These are phyloP conservation scores for Terfezia boudieri DNA, from an alignment of 495 filamentous ascomycete genomes.

Conservation along the genomic window DNA sequence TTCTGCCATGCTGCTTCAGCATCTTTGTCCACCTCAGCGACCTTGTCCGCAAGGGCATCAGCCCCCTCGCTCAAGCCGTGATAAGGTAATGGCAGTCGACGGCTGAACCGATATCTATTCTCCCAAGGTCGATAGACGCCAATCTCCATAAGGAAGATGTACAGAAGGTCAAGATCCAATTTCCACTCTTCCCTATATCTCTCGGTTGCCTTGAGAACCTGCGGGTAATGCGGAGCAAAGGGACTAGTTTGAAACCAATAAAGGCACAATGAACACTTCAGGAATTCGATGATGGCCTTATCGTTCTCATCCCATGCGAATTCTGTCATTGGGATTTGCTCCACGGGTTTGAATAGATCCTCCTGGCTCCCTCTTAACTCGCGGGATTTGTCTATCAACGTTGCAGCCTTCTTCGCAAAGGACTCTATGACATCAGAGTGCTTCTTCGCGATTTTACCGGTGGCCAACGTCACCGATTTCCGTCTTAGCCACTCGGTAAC, in stretches of 20 bases:
- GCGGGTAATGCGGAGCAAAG: slow-evolving; percentile 38
- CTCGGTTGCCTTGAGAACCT: slow-evolving; percentile 47
- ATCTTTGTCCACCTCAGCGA: slow-evolving; percentile 16
- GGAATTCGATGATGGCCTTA: slow-evolving; percentile 39
- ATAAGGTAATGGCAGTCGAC: slow-evolving; percentile 39
- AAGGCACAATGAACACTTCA: slow-evolving; percentile 44
- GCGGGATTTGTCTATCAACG: slow-evolving; percentile 44
- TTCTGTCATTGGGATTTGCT: slow-evolving; percentile 22
- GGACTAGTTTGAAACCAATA: slow-evolving; percentile 26
- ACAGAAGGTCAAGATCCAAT: slow-evolving; percentile 33
- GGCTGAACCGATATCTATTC: slow-evolving; percentile 38
- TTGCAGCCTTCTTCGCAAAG: slow-evolving; percentile 44
- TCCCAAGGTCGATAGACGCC: slow-evolving; percentile 69
- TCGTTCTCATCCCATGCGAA: slow-evolving; percentile 26
- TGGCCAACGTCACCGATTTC: not conserved
- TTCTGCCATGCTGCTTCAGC: slow-evolving; percentile 20
- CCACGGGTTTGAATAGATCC: slow-evolving; percentile 24
- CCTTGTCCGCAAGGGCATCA: slow-evolving; percentile 20
- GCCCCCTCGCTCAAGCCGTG: slow-evolving; percentile 22
- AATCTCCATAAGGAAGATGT: slow-evolving; percentile 63
- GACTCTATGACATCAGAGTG: slow-evolving; percentile 17
- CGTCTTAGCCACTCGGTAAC: slow-evolving; percentile 8
- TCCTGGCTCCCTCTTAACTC: slow-evolving; percentile 30
- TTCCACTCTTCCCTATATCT: slow-evolving; percentile 37
- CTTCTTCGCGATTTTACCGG: not conserved